phyloP scores from a whole-genome alignment of 83 land plant species.

The Diphasiastrum complanatum region DNA sequence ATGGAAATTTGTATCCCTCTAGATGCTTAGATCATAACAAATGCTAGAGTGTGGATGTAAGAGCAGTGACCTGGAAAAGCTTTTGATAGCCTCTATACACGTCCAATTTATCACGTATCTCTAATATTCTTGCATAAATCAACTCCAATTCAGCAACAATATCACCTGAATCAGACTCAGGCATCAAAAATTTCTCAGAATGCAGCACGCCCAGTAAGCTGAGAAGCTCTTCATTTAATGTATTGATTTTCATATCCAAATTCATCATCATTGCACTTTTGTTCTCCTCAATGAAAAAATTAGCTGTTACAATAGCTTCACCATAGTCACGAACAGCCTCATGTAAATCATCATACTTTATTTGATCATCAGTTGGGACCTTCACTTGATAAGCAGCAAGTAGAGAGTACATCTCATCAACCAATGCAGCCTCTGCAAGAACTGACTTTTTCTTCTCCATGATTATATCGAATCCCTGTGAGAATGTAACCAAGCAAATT shows the following conservation, averaged over 20 bases:
- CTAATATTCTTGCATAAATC: constrained; percentile 27
- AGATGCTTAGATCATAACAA: neutral
- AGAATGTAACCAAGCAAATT: too few relatives aligned
- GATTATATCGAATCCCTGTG: constrained; percentile 22
- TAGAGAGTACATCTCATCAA: constrained; percentile 39
- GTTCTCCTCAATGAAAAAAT: constrained; percentile 19
- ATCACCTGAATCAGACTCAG: constrained; percentile 32
- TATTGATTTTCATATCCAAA: constrained; percentile 10
- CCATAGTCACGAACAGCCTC: constrained; percentile 32
- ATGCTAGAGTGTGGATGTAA: neutral
- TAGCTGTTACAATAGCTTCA: constrained; percentile 36
- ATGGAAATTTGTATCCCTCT: neutral
- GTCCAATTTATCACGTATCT: constrained; percentile 23
- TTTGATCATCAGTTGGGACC: constrained; percentile 38
- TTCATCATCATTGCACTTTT: constrained; percentile 28
- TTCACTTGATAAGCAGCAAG: constrained; percentile 41
- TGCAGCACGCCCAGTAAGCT: constrained; percentile 28
- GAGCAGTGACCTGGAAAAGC: constrained; percentile 28
- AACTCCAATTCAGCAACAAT: constrained; percentile 27
- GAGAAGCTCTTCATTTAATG: constrained; percentile 33
- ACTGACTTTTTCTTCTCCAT: constrained; percentile 36
- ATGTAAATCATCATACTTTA: constrained; percentile 38
- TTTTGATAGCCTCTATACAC: constrained; percentile 29
- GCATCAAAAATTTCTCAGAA: constrained; percentile 19
- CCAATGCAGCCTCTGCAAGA: constrained; percentile 24